phyloP scores from a whole-genome alignment of 2,329 filamentous ascomycete genomes.

The Laburnicola sp. region DNA sequence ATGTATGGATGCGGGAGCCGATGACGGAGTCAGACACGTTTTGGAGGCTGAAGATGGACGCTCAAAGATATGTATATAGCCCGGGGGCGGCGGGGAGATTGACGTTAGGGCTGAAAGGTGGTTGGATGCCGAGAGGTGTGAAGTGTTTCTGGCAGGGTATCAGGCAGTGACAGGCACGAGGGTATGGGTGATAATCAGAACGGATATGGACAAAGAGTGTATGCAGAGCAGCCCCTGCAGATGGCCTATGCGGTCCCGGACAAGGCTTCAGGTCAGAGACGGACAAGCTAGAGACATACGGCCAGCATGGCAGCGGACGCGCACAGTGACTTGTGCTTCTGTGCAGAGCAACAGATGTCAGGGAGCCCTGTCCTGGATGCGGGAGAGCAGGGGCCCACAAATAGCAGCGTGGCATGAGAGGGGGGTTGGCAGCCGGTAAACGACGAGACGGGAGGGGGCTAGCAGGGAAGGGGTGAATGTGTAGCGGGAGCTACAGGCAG shows the following conservation, averaged over 20 bases:
- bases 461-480: slow-evolving; percentile 39
- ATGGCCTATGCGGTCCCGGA: slow-evolving; percentile 41
- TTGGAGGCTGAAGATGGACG: slow-evolving; percentile 35
- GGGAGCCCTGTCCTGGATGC: slow-evolving; percentile 35
- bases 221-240: slow-evolving; percentile 41
- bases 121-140: slow-evolving; percentile 32
- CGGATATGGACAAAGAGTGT: slow-evolving; percentile 39
- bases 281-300: slow-evolving; percentile 32
- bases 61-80: slow-evolving; percentile 46
- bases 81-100: slow-evolving; percentile 36
- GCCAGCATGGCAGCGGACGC: slow-evolving; percentile 36
- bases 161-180: slow-evolving; percentile 27
- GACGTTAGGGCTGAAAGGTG: slow-evolving; percentile 33
- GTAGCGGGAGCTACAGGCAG: slow-evolving; percentile 44
- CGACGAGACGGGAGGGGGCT: slow-evolving; percentile 40
- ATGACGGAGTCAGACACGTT: slow-evolving; percentile 31
- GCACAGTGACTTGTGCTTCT: slow-evolving; percentile 44
- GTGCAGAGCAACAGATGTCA: slow-evolving; percentile 35
- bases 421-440: slow-evolving; percentile 38
- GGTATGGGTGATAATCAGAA: slow-evolving; percentile 38
- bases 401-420: slow-evolving; percentile 42
- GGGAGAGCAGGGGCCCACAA: slow-evolving; percentile 33
- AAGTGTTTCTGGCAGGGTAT: slow-evolving; percentile 23
- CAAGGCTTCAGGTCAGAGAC: slow-evolving; percentile 41
- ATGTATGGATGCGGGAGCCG: slow-evolving; percentile 36